phyloP scores from a whole-genome alignment of 192 early-diverging fungal species.

The Backusella circina region DNA sequence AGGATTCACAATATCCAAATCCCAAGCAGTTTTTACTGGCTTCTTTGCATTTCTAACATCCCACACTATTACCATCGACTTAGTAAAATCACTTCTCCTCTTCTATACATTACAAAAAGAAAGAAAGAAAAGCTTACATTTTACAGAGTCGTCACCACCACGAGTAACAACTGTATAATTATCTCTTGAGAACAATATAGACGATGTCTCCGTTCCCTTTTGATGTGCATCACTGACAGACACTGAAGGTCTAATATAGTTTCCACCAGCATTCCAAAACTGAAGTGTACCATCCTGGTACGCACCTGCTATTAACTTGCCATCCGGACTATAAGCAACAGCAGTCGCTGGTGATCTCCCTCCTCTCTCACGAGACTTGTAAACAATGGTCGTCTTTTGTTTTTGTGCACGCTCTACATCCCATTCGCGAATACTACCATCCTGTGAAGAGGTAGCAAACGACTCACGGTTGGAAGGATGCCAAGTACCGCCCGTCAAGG shows the following conservation, averaged over 20 bases:
- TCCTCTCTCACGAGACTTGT: slow-evolving; percentile 69
- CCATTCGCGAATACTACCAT: slow-evolving; percentile 86
- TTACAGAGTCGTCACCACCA: slow-evolving; percentile 83
- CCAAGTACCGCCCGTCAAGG: slow-evolving; percentile 79
- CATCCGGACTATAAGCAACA: slow-evolving; percentile 67
- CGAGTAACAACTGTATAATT: slow-evolving; percentile 68
- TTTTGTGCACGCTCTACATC: slow-evolving; percentile 65
- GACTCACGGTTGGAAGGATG: slow-evolving; percentile 58
- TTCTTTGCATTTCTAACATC: slow-evolving; percentile 74
- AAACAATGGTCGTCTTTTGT: slow-evolving; percentile 75
- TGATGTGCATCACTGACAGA: slow-evolving; percentile 68
- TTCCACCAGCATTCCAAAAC: slow-evolving; percentile 69
- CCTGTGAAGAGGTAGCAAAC: slow-evolving; percentile 78
- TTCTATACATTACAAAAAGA: not conserved
- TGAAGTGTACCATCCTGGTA: slow-evolving; percentile 74
- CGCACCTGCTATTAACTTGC: slow-evolving; percentile 64
- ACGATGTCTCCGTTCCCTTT: slow-evolving; percentile 63
- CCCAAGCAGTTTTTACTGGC: slow-evolving; percentile 52
- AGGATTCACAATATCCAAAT: slow-evolving; percentile 63
- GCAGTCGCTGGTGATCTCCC: slow-evolving; percentile 69
- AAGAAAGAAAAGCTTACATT: slow-evolving; percentile 40
- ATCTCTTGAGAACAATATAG: slow-evolving; percentile 65
- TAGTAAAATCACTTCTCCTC: not conserved
- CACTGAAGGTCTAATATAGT: slow-evolving; percentile 55
- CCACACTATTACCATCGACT: slow-evolving; percentile 60